phyloP scores from a whole-genome alignment of 495 filamentous ascomycete species.

The Neurospora tetrasperma region DNA sequence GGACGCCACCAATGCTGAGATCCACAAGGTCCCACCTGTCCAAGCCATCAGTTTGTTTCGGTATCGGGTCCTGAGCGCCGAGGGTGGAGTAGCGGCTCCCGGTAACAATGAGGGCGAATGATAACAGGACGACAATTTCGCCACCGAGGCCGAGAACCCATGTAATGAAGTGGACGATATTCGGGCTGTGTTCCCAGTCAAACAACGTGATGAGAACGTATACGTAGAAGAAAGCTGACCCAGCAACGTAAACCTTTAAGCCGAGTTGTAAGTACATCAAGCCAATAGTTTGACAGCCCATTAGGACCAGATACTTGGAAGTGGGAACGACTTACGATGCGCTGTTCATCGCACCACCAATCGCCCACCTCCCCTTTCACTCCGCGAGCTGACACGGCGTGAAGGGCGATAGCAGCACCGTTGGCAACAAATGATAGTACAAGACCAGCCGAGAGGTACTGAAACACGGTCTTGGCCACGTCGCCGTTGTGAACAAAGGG shows the following conservation, averaged over 20 bases:
- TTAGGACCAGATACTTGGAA: background rate
- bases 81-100: conserved; percentile 41
- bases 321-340: conserved; percentile 53
- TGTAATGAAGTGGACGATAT: conserved; percentile 56
- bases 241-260: conserved; percentile 66
- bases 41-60: conserved; percentile 12
- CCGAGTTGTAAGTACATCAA: conserved; percentile 6
- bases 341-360: conserved; percentile 88
- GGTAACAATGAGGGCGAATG: conserved; percentile 52
- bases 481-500: conserved; percentile 32
- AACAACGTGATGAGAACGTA: conserved; percentile 66
- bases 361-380: background rate
- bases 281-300: background rate
- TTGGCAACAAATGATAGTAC: conserved; percentile 66
- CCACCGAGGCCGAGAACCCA: conserved; percentile 60
- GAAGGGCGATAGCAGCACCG: conserved; percentile 61
- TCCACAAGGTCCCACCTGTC: conserved; percentile 44
- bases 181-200: conserved; percentile 67
- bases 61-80: conserved; percentile 10
- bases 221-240: conserved; percentile 48
- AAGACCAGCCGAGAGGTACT: conserved; percentile 56
- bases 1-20: conserved; percentile 32
- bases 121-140: conserved; percentile 58
- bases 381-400: conserved; percentile 57
- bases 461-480: conserved; percentile 61